phyloP scores from a whole-genome alignment of 108 stramenopile genomes.

The Aurantiochytrium sp. region DNA sequence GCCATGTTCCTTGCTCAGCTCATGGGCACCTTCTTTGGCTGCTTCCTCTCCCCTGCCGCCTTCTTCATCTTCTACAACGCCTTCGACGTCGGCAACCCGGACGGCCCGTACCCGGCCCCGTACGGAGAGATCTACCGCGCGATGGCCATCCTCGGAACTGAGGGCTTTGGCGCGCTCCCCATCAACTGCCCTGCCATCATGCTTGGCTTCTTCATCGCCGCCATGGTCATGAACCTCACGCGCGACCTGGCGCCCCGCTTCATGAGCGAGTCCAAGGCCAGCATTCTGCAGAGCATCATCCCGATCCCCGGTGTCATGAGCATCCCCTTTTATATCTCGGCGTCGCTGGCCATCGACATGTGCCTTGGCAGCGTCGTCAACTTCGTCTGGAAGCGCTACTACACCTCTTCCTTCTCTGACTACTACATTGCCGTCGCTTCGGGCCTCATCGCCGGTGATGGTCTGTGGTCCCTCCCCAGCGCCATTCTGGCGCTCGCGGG shows the following conservation, averaged over 20 bases:
- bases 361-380: not conserved
- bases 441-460: not conserved
- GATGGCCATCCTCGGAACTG: conserved; percentile 21
- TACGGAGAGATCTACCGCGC: conserved; percentile 27
- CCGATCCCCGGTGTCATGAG: not conserved
- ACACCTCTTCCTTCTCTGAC: not conserved
- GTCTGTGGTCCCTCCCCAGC: conserved; percentile 4
- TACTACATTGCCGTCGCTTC: conserved; percentile 3
- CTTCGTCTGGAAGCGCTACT: not conserved
- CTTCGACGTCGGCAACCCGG: not conserved
- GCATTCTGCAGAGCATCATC: not conserved
- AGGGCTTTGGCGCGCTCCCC: not conserved
- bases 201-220: not conserved
- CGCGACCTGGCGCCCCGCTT: not conserved
- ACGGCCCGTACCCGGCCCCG: conserved; percentile 1
- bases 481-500: conserved; percentile 15
- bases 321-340: conserved; percentile 7
- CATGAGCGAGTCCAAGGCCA: not conserved
- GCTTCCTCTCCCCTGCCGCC: not conserved
- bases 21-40: not conserved
- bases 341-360: conserved; percentile 8
- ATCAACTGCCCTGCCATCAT: not conserved
- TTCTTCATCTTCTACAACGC: conserved; percentile 22
- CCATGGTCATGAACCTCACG: not conserved
- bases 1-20: conserved; percentile 23